These are phyloP conservation scores for Vitis rupestris DNA, from an alignment of 164 flowering plant genomes.

Conservation along the genomic window DNA sequence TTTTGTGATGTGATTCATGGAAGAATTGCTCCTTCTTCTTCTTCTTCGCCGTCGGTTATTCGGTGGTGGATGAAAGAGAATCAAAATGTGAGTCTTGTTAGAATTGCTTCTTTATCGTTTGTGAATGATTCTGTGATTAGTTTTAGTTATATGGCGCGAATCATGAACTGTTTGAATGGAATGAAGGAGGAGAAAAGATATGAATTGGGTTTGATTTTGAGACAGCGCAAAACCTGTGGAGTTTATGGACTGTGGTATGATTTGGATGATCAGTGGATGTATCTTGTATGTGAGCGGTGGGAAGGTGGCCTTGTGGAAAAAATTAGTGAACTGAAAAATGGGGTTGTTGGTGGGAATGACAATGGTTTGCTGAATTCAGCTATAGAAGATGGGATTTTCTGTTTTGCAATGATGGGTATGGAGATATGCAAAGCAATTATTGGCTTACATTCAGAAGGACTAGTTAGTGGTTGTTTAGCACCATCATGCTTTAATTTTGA, in stretches of 20 bases:
- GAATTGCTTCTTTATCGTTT: conserved; percentile 21
- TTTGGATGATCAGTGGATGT: conserved; percentile 44
- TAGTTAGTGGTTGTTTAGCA: conserved; percentile 55
- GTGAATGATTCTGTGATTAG: conserved; percentile 30
- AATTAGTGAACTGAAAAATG: conserved; percentile 16
- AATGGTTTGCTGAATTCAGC: conserved; percentile 6
- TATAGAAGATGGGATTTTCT: conserved; percentile 16
- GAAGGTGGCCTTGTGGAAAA: conserved; percentile 18
- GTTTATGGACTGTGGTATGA: conserved; percentile 76
- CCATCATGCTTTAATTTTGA: conserved; percentile 52
- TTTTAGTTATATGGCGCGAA: conserved; percentile 37
- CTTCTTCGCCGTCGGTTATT: not conserved
- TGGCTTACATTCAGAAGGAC: conserved; percentile 51
- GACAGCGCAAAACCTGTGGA: conserved; percentile 30
- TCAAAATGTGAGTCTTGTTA: conserved; percentile 47
- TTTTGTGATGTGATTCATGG: conserved; percentile 10
- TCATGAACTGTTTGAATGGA: conserved; percentile 47
- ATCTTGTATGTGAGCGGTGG: conserved; percentile 54
- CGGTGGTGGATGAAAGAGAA: conserved; percentile 15
- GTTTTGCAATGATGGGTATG: conserved; percentile 48
- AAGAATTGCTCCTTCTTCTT: conserved; percentile 7
- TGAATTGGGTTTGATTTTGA: conserved; percentile 46
- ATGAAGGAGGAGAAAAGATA: conserved; percentile 43
- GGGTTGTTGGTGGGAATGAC: conserved; percentile 6
- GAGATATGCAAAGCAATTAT: conserved; percentile 66